Percentiles rank a stretch among this genome's conserved stretches.
Conservation (phyloP, 495 filamentous ascomycete species). For the Penicillium flavigenum region DNA sequence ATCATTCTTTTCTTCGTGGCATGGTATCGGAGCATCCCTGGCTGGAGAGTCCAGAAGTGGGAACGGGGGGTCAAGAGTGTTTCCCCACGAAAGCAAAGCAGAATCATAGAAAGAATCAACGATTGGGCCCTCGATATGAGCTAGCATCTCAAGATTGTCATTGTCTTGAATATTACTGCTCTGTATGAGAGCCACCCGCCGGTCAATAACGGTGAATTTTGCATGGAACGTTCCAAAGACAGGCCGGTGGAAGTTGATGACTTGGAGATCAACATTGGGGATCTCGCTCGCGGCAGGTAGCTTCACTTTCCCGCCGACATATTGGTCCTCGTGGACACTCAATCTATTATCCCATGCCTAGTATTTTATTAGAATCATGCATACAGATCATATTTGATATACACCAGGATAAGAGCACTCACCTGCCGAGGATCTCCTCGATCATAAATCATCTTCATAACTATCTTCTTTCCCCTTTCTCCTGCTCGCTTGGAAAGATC, state of each 20-base stretch:
- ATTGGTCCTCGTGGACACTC: constrained; percentile 55
- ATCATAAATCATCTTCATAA: constrained; percentile 77
- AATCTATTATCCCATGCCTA: constrained; percentile 60
- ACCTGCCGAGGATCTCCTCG: constrained; percentile 62
- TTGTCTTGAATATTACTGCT: constrained; percentile 81
- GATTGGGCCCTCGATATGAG: constrained; percentile 73
- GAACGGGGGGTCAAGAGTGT: constrained; percentile 59
- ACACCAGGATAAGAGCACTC: not conserved
- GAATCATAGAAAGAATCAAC: constrained; percentile 74
- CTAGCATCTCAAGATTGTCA: constrained; percentile 77
- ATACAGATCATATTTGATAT: not conserved
- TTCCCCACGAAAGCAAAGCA: constrained; percentile 69
- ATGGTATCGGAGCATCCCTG: constrained; percentile 31
- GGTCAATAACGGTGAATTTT: constrained; percentile 76
- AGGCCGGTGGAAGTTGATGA: constrained; percentile 72
- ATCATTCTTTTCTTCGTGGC: constrained; percentile 7
- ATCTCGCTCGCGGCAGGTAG: constrained; percentile 63
- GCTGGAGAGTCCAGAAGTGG: constrained; percentile 57
- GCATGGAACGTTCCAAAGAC: constrained; percentile 73
- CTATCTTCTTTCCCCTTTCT: constrained; percentile 52
- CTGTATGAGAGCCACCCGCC: constrained; percentile 62
- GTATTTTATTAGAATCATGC: constrained; percentile 9
- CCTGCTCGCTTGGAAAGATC: constrained; percentile 68
- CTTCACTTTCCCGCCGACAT: constrained; percentile 53
- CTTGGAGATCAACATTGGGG: constrained; percentile 68